These are phyloP conservation scores for Paspalum vaginatum DNA, from an alignment of 176 grass and related monocot genomes.

Conservation along the genomic window DNA sequence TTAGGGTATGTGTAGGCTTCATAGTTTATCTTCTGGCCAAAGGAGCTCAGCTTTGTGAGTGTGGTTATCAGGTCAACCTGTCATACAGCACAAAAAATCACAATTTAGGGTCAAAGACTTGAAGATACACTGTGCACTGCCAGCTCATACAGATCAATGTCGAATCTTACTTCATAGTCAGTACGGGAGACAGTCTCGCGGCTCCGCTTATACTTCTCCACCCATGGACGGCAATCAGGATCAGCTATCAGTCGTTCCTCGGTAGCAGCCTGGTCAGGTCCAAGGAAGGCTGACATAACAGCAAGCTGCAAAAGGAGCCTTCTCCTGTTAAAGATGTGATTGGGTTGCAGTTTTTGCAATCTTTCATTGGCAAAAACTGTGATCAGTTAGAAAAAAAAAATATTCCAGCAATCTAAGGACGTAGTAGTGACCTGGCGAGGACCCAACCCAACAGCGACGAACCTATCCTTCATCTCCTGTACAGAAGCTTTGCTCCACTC, in stretches of 20 bases:
- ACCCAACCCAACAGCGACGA: conserved; percentile 71
- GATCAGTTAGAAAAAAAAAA: not conserved
- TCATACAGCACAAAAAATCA: conserved; percentile 15
- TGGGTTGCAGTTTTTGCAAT: conserved; percentile 1
- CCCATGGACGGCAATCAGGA: conserved; percentile 80
- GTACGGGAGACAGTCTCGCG: conserved; percentile 92
- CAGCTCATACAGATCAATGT: not conserved
- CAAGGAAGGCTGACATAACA: conserved; percentile 94
- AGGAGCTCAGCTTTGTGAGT: conserved; percentile 83
- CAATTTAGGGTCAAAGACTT: not conserved
- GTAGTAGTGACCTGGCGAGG: conserved; percentile 76
- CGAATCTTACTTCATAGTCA: conserved; percentile 78
- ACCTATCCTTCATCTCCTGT: conserved; percentile 92
- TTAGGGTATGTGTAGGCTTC: conserved; percentile 92
- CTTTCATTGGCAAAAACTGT: not conserved
- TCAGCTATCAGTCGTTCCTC: conserved; percentile 72
- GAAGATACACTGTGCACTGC: not conserved
- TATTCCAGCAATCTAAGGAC: not conserved
- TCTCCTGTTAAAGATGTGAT: not conserved
- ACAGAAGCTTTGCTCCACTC: conserved; percentile 88
- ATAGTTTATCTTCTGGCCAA: conserved; percentile 93
- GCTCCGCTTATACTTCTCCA: conserved; percentile 90
- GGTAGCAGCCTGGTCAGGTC: conserved; percentile 77
- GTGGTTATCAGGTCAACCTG: conserved; percentile 99
- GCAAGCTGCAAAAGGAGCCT: conserved; percentile 57